These are phyloP conservation scores for Acanthamoeba quina DNA, from an alignment of 208 protist species.

Conservation along the genomic window DNA sequence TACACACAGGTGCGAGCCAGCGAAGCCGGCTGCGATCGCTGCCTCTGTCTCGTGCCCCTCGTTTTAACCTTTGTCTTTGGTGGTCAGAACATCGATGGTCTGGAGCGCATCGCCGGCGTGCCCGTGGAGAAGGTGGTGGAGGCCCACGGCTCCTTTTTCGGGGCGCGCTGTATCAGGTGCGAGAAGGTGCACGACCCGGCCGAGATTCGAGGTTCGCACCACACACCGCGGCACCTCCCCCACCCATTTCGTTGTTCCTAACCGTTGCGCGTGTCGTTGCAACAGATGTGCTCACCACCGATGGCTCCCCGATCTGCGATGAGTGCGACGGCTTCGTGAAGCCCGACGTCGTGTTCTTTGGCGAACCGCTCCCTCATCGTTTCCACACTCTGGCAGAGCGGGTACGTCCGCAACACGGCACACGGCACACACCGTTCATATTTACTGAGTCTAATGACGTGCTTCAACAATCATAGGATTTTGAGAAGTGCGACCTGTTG, in stretches of 20 bases:
- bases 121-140: conserved; percentile 77
- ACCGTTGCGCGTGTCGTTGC: too few species aligned
- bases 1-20: conserved; percentile 75
- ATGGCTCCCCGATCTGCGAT: conserved; percentile 67
- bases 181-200: conserved; percentile 22
- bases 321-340: conserved; percentile 78
- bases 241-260: too few species aligned
- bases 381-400: conserved; percentile 66
- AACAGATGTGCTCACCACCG: too few species aligned
- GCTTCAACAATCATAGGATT: conserved; percentile 43
- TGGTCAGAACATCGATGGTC: conserved; percentile 86
- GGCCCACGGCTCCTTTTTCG: conserved; percentile 82
- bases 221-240: too few species aligned
- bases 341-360: conserved; percentile 88
- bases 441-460: background rate
- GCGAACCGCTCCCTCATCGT: conserved; percentile 78
- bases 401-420: background rate
- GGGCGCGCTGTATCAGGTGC: conserved; percentile 74
- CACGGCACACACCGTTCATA: background rate
- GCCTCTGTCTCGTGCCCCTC: too few species aligned
- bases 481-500: conserved; percentile 80
- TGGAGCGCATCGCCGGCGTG: conserved; percentile 83
- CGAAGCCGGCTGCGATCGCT: background rate
- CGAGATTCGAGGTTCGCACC: conserved; percentile 64
- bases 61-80: background rate